Evolutionary conservation across 2,329 filamentous ascomycete genomes (phyloP).

Genomic region (Arthrinium phaeospermum): DNA sequence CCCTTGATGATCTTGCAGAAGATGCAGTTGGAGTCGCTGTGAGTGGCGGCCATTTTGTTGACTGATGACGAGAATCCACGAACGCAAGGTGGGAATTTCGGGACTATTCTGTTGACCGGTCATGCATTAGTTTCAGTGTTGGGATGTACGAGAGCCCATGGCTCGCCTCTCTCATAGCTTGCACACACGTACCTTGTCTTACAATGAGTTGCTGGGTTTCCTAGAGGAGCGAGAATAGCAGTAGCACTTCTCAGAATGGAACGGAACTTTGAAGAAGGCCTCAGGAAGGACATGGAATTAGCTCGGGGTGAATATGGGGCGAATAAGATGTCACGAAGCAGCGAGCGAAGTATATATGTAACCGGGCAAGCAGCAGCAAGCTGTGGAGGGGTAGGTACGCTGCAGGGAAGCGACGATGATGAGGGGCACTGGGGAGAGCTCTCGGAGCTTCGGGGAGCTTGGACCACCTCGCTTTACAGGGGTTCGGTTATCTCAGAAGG

Average conservation of each 20-base stretch:
- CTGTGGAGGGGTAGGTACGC: not conserved
- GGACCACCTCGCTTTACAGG: not conserved
- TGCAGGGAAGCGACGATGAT: not conserved
- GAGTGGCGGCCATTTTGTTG: conserved; percentile 17
- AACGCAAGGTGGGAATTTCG: not conserved
- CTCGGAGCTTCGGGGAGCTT: conserved; percentile 4
- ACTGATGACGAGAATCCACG: conserved; percentile 4
- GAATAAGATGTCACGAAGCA: conserved; percentile 3
- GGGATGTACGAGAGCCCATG: not conserved
- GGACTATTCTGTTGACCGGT: not conserved
- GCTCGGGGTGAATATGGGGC: not conserved
- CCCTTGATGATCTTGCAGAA: conserved; percentile 99
- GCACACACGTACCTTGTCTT: not conserved
- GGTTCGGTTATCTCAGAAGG: not conserved
- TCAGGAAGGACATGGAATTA: not conserved
- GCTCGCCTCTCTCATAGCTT: not conserved
- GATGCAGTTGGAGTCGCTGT: conserved; percentile 70
- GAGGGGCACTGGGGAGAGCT: not conserved
- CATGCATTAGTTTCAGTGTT: not conserved
- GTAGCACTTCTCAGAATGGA: not conserved
- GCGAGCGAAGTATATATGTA: not conserved
- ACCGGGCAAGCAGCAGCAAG: not conserved
- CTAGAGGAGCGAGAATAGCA: not conserved
- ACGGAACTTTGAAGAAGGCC: not conserved
- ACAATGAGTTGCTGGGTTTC: not conserved